Evolutionary conservation across 768 basidiomycete species (phyloP).

Genomic region (Fistulinella prunicolor): DNA sequence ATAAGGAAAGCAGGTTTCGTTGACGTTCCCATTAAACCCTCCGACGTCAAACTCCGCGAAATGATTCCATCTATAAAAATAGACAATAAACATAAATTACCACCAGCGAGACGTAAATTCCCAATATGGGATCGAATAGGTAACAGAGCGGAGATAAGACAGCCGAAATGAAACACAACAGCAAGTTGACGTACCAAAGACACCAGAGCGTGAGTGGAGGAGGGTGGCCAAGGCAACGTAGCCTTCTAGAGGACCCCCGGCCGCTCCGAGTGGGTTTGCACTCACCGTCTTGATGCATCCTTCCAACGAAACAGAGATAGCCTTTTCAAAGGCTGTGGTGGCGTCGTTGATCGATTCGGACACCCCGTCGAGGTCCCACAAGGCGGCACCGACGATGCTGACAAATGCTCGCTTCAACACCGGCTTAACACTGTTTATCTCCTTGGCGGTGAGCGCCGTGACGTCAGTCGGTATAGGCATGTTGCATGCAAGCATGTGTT

Average conservation of each 20-base stretch:
- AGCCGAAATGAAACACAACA: neutral
- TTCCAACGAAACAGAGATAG: slow-evolving; percentile 63
- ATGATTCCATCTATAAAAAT: slow-evolving; percentile 41
- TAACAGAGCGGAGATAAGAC: neutral
- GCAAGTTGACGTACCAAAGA: slow-evolving; percentile 46
- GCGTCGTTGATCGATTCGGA: slow-evolving; percentile 32
- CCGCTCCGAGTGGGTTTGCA: slow-evolving; percentile 54
- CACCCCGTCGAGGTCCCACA: slow-evolving; percentile 49
- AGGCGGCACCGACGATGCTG: slow-evolving; percentile 55
- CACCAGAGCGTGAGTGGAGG: slow-evolving; percentile 56
- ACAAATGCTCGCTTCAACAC: slow-evolving; percentile 58
- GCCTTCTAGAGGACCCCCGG: slow-evolving; percentile 76
- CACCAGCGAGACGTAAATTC: no score
- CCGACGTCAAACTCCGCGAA: slow-evolving; percentile 46
- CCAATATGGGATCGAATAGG: no score
- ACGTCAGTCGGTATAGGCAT: slow-evolving; percentile 44
- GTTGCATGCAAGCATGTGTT: slow-evolving; percentile 45
- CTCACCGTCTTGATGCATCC: slow-evolving; percentile 62
- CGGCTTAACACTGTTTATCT: slow-evolving; percentile 68
- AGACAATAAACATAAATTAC: neutral
- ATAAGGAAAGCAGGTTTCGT: slow-evolving; percentile 83
- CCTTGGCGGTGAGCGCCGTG: slow-evolving; percentile 56
- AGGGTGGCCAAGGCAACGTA: slow-evolving; percentile 73
- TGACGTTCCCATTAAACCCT: slow-evolving; percentile 43
- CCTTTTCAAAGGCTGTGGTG: slow-evolving; percentile 50